Conservation (phyloP, 495 filamentous ascomycete species). For the Filosporella fistucella region DNA sequence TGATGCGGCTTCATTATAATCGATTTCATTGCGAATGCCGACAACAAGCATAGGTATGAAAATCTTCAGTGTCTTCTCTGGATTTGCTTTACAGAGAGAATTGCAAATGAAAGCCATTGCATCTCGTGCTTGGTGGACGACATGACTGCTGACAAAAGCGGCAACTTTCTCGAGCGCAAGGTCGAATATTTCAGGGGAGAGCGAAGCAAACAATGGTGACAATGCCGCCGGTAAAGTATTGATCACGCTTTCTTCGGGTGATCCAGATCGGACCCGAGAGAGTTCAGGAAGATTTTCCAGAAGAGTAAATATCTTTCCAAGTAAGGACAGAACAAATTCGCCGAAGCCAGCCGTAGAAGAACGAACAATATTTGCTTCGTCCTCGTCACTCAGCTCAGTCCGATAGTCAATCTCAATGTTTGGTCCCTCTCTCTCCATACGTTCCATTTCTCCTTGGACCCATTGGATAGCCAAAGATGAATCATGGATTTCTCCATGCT, state of each 20-base stretch:
- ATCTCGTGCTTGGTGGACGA: slow-evolving; percentile 94
- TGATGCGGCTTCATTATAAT: slow-evolving; percentile 94
- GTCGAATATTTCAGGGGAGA: slow-evolving; percentile 94
- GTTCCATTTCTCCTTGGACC: slow-evolving; percentile 88
- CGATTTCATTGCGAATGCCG: slow-evolving; percentile 93
- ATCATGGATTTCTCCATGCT: slow-evolving; percentile 62
- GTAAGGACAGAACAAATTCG: slow-evolving; percentile 83
- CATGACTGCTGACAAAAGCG: slow-evolving; percentile 89
- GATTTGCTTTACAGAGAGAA: slow-evolving; percentile 88
- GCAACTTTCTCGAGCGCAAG: slow-evolving; percentile 87
- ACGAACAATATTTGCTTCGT: slow-evolving; percentile 86
- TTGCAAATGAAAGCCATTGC: slow-evolving; percentile 99
- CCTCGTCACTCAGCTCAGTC: slow-evolving; percentile 73
- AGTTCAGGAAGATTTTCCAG: slow-evolving; percentile 93
- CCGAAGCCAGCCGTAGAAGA: slow-evolving; percentile 93
- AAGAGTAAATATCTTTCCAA: slow-evolving; percentile 92
- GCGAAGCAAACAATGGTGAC: slow-evolving; percentile 80
- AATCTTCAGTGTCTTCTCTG: slow-evolving; percentile 83
- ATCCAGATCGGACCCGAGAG: slow-evolving; percentile 77
- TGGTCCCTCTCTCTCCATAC: slow-evolving; percentile 85
- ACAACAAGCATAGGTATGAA: slow-evolving; percentile 85
- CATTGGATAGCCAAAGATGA: slow-evolving; percentile 84
- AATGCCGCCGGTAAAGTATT: slow-evolving; percentile 93
- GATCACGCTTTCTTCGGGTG: slow-evolving; percentile 94
- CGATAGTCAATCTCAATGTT: slow-evolving; percentile 82